Evolutionary conservation across 2,329 filamentous ascomycete species (phyloP).

Genomic region (Dactylella cylindrospora): DNA sequence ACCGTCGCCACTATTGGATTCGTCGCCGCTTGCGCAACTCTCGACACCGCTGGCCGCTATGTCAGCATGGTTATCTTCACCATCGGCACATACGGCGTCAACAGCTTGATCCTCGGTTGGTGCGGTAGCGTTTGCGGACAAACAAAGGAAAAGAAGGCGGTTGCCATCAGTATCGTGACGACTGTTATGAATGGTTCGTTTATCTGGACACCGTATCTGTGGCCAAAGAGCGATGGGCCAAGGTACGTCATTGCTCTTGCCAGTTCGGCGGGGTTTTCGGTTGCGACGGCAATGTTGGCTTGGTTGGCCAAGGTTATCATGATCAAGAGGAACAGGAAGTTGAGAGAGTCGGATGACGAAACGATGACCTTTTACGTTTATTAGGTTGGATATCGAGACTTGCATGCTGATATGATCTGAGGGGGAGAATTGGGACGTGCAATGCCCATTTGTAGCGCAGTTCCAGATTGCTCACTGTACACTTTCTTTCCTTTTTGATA

Average conservation of each 20-base stretch:
- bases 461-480: no score
- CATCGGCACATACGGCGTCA: conserved; percentile 53
- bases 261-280: conserved; percentile 54
- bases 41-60: conserved; percentile 54
- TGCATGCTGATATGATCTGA: no score
- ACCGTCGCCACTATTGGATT: conserved; percentile 55
- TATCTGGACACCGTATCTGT: conserved; percentile 59
- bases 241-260: conserved; percentile 56
- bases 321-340: conserved; percentile 54
- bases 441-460: no score
- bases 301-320: conserved; percentile 55
- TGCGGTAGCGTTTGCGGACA: conserved; percentile 55
- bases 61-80: conserved; percentile 55
- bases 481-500: no score
- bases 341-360: conserved; percentile 47
- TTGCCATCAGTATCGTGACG: conserved; percentile 57
- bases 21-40: conserved; percentile 52
- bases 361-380: conserved; percentile 29
- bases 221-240: conserved; percentile 55
- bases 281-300: conserved; percentile 54
- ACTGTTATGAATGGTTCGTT: conserved; percentile 57
- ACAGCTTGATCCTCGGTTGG: conserved; percentile 57
- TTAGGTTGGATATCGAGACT: conserved; percentile 3
- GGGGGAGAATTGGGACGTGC: no score
- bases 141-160: conserved; percentile 58